Evolutionary conservation across 345 rosid genomes (phyloP), one percentile per base, ranked within the genome.

Genomic region (Populus alba): DNA sequence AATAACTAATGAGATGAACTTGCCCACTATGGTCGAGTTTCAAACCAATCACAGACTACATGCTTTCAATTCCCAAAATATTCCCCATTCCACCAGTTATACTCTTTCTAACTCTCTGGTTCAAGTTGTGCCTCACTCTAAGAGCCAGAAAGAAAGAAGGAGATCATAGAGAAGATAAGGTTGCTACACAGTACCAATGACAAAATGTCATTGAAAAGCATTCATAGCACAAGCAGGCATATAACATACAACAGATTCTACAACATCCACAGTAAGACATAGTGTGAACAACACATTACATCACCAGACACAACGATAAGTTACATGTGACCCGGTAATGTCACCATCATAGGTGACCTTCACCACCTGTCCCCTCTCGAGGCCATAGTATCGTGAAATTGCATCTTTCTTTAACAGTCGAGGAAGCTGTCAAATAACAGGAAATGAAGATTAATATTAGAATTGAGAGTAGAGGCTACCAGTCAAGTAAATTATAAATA

Each of bases 291-390:
- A 9, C 45, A 66, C 13, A 27, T 12, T 2, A 37, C 57, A 66
- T 79, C 39, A 82, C 81, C 81, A 82, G 68, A 87, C 55, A 17
- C 86, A 85, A 22, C 87, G 87, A 62, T 87, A 85, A 62, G 83
- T 81, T 53, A 74, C 83, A 62, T 78, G 73, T 0, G 80, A 76
- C 45, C 75, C 80, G 2, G 78, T 80, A 47, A 79, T 74, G 41
- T 76, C 89, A 35, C 83, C 82, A 20, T 11, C 23, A 71, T 87
- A 83, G 47, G 77, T 83, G 27, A 84, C 72, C 47, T 85, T 83
- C 73, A 87, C 80, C 51, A 87, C 85, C 66, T 87, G 86, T 31
- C 89, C 87, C 72, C 81, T 84, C 81, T 78, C 70, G 7, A 87
- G 81, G 27, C 87, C 89, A 81, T 85, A 85, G 77, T 87, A 80